Conservation (phyloP, 148 eudicot species). For the Rhododendron simsii region DNA sequence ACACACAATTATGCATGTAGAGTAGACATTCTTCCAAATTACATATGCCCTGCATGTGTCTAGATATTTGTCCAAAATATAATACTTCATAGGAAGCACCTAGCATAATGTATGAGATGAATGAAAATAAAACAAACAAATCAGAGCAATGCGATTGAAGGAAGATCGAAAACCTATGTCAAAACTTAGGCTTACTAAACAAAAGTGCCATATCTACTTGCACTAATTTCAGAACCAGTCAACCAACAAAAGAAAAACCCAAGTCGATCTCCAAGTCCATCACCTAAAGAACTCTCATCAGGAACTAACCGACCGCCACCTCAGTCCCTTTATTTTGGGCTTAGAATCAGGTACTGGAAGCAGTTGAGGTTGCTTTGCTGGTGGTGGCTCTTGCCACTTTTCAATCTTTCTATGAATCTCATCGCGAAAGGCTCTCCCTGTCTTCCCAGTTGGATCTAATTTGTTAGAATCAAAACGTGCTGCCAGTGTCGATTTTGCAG, state of each 20-base stretch:
- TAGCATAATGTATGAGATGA: not conserved
- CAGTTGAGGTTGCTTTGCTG: slow-evolving; percentile 95
- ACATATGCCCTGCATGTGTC: not conserved
- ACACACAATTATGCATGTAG: not conserved
- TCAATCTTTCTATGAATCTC: slow-evolving; percentile 87
- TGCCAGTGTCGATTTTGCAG: slow-evolving; percentile 83
- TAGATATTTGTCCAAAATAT: not conserved
- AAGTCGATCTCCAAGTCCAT: not conserved
- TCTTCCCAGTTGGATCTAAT: slow-evolving; percentile 76
- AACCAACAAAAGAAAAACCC: not conserved
- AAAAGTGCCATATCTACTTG: not conserved
- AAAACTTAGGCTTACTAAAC: not conserved
- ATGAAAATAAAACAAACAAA: not conserved
- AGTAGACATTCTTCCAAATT: not conserved
- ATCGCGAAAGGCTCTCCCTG: slow-evolving; percentile 64
- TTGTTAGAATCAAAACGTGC: slow-evolving; percentile 84
- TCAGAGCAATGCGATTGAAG: not conserved
- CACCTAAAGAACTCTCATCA: not conserved
- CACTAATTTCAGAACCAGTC: not conserved
- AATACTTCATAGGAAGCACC: not conserved
- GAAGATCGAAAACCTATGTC: not conserved
- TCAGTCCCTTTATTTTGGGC: slow-evolving; percentile 76
- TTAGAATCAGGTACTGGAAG: slow-evolving; percentile 93
- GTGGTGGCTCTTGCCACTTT: slow-evolving; percentile 97
- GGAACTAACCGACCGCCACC: slow-evolving; percentile 67